Percentiles rank a stretch among this genome's conserved stretches.
Conservation (phyloP, 805 yeast genomes). For the Schizosaccharomyces octosporus region DNA sequence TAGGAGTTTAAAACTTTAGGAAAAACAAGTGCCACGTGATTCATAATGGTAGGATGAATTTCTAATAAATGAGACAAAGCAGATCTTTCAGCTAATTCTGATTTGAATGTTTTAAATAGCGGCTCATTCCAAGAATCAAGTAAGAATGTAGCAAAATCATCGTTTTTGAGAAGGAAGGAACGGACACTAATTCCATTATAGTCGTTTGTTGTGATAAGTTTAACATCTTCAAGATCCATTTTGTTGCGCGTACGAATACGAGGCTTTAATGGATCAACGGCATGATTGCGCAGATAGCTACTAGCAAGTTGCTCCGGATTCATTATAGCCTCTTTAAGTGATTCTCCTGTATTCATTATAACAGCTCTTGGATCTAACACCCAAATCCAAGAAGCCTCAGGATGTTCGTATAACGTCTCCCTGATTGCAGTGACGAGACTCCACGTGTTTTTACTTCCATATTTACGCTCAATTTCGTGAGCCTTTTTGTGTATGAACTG, state of each 20-base stretch:
- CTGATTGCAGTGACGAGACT: conserved; percentile 14
- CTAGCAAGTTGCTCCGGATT: conserved; percentile 6
- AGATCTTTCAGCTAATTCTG: background rate
- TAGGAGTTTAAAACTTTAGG: background rate
- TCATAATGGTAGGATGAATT: background rate
- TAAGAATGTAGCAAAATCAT: background rate
- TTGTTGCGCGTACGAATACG: background rate
- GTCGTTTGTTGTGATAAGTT: background rate
- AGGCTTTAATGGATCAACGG: background rate
- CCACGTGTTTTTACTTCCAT: conserved; percentile 8
- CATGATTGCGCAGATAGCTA: background rate
- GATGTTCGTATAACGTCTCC: conserved; percentile 12
- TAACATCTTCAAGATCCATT: background rate
- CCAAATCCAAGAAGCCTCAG: conserved; percentile 18
- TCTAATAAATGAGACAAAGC: background rate
- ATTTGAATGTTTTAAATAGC: background rate
- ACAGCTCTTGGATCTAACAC: conserved; percentile 17
- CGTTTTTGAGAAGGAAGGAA: background rate
- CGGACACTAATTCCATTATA: background rate
- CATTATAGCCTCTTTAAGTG: conserved; percentile 11
- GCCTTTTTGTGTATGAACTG: background rate
- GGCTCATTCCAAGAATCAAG: background rate
- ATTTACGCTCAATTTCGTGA: background rate
- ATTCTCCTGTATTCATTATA: conserved; percentile 13
- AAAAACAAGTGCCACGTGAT: background rate